These are phyloP conservation scores for Cryptococcus floricola DNA, from an alignment of 1,284 basidiomycete species.

Conservation along the genomic window DNA sequence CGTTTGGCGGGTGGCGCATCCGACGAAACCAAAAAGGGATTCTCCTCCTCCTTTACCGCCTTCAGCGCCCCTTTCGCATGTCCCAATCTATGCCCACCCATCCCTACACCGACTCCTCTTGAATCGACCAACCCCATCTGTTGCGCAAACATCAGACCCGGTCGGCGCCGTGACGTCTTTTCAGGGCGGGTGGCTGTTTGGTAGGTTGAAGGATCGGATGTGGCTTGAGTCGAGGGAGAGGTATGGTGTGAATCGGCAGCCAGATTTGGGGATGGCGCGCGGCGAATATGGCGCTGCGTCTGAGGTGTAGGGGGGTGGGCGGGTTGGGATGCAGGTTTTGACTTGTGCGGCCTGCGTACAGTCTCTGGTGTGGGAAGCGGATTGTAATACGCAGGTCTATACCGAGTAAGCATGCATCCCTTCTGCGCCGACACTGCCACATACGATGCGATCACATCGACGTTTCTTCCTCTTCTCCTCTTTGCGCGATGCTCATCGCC, in stretches of 20 bases:
- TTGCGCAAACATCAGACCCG: constrained; percentile 43
- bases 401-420: not conserved
- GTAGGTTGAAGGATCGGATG: constrained; percentile 32
- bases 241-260: constrained; percentile 5
- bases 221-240: constrained; percentile 37
- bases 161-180: constrained; percentile 23
- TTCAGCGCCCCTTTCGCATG: constrained; percentile 30
- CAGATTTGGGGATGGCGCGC: not conserved
- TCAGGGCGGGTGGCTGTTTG: constrained; percentile 9
- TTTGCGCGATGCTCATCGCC: constrained; percentile 29
- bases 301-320: constrained; percentile 56
- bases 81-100: constrained; percentile 30
- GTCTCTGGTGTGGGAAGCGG: constrained; percentile 43
- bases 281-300: constrained; percentile 50
- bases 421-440: not conserved
- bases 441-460: constrained; percentile 28
- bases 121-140: constrained; percentile 39
- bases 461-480: constrained; percentile 30
- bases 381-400: not conserved
- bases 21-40: constrained; percentile 24
- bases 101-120: constrained; percentile 40
- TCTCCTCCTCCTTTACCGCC: constrained; percentile 18
- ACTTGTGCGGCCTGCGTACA: constrained; percentile 19
- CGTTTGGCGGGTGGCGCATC: not conserved
- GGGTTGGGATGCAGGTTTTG: constrained; percentile 40